Percentiles rank a stretch among this genome's conserved stretches.
Evolutionary conservation across 208 protist genomes (phyloP).

Genomic region (Kentomonas sorsogonicus): DNA sequence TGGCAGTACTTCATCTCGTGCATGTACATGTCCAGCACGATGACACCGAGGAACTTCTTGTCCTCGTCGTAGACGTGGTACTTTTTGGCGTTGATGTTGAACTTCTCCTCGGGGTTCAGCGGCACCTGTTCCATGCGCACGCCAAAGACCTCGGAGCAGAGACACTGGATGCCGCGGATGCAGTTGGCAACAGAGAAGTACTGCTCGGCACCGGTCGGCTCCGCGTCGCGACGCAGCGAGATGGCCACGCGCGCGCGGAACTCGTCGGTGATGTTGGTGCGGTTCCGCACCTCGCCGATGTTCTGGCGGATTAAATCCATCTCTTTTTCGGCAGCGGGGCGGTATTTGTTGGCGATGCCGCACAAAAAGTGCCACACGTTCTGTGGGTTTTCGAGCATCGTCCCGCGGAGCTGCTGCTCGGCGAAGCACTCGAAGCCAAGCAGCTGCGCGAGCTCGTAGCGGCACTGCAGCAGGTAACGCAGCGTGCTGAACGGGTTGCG

Average conservation of each 20-base stretch:
- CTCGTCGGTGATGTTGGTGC: constrained; percentile 77
- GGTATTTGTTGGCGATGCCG: constrained; percentile 79
- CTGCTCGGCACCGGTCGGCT: constrained; percentile 57
- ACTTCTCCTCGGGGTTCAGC: constrained; percentile 71
- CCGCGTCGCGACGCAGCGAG: constrained; percentile 59
- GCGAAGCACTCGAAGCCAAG: constrained; percentile 86
- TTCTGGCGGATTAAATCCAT: constrained; percentile 65
- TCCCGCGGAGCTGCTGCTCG: constrained; percentile 87
- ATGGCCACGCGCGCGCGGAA: constrained; percentile 64
- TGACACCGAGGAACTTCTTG: constrained; percentile 79
- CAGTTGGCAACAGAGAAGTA: constrained; percentile 91
- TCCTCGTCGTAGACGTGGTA: constrained; percentile 84
- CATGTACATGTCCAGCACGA: constrained; percentile 90
- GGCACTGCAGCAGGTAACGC: constrained; percentile 71
- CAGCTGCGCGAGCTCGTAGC: constrained; percentile 73
- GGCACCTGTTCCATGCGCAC: constrained; percentile 71
- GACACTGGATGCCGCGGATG: constrained; percentile 84
- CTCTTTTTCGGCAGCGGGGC: constrained; percentile 73
- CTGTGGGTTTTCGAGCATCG: constrained; percentile 84
- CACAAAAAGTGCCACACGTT: constrained; percentile 90
- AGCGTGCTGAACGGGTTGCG: constrained; percentile 76
- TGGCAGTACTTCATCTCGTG: constrained; percentile 86
- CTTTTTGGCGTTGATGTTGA: constrained; percentile 81
- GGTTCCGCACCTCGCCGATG: constrained; percentile 73
- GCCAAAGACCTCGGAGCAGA: constrained; percentile 89